Evolutionary conservation across 768 basidiomycete species (phyloP), one percentile per base, ranked within the genome.

Genomic region (Sporobolomyces pararoseus): DNA sequence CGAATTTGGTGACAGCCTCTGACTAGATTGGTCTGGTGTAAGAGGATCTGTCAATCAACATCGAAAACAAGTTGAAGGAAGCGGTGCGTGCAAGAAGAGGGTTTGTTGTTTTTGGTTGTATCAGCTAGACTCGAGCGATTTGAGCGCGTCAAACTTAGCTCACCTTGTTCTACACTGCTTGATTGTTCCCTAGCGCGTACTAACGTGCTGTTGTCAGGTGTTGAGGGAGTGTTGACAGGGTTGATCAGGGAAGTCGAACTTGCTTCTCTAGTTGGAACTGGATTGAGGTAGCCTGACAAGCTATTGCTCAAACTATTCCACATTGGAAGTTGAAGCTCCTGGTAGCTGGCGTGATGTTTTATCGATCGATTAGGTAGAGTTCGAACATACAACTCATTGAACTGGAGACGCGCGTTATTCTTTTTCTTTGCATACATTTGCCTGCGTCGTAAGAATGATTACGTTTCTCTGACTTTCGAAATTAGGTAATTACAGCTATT

Each of bases 1-100:
- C 32, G 64, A 62, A 29, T 65, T 65, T 9, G 69, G 69, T 10
- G 59, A 61, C 31, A 53, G 44, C 29, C 25, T 47, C 42, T 50
- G 44, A 7, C 23, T 35, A 3, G 37, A 21, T 4, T 67, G 58
- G 1, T 47, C 59, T 0, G 66, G 59, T 7, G 66, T 61, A 29
- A 31, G 44, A 4, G 60, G 66, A 1, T 6, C 23, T 32, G 10
- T 7, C 42, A 42, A 9, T 9, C 17, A 42, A 42, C 10, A 17
- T 39, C 13, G 27, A 1, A 29, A 16, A 4, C 9, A 42, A 9
- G 29, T 25, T 35, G 34, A 34, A 25, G 31, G 21, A 46, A 10
- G 29, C 32, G 34, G 25, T 39, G 4, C 31, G 63, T 34, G 53
- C 27, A 27, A 46, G n/a, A n/a, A n/a, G n/a, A n/a, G n/a, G 57